These are phyloP conservation scores for Mycosphaerella sp. DNA, from an alignment of 2,329 filamentous ascomycete genomes.

Conservation along the genomic window DNA sequence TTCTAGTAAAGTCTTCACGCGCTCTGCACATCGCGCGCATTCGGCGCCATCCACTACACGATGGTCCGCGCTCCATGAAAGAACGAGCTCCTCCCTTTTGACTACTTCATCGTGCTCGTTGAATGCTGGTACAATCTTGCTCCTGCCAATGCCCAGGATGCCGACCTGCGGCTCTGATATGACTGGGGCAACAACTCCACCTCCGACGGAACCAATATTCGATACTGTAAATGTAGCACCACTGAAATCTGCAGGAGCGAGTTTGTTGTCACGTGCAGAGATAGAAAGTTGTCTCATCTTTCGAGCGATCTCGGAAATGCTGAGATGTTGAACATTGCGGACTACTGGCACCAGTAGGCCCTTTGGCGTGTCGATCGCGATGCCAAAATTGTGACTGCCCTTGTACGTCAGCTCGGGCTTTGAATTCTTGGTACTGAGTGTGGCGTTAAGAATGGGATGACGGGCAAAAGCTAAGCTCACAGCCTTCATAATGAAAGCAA, in stretches of 20 bases:
- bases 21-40: conserved; percentile 82
- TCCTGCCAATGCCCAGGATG: conserved; percentile 81
- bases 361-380: conserved; percentile 87
- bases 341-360: conserved; percentile 90
- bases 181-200: conserved; percentile 84
- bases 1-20: conserved; percentile 72
- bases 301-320: conserved; percentile 68
- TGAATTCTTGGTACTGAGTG: conserved; percentile 60
- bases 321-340: conserved; percentile 70
- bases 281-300: conserved; percentile 69
- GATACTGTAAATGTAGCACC: conserved; percentile 93
- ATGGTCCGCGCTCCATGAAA: conserved; percentile 97
- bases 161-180: conserved; percentile 87
- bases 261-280: conserved; percentile 67
- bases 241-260: conserved; percentile 66
- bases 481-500: conserved; percentile 95
- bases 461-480: conserved; percentile 76
- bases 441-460: conserved; percentile 81
- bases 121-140: conserved; percentile 77
- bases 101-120: conserved; percentile 52
- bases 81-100: conserved; percentile 73
- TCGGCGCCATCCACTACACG: conserved; percentile 90
- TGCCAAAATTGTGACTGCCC: conserved; percentile 84
- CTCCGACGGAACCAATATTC: conserved; percentile 93
- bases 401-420: conserved; percentile 72